phyloP scores from a whole-genome alignment of 2,329 filamentous ascomycete genomes.

The Monilinia laxa region DNA sequence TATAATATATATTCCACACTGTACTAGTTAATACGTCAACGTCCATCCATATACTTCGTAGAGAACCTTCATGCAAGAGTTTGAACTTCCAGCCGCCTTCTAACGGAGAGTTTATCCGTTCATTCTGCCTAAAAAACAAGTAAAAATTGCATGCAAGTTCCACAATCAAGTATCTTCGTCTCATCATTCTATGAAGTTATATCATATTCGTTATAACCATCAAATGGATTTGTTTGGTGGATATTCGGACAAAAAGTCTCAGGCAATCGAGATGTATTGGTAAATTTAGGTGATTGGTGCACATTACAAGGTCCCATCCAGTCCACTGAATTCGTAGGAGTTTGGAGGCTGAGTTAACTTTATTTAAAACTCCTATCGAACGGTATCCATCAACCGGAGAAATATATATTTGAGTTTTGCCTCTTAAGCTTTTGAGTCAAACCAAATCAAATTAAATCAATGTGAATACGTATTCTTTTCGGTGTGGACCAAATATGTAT shows the following conservation, averaged over 20 bases:
- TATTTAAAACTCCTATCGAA: not conserved
- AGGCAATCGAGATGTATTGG: not conserved
- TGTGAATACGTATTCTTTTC: not conserved
- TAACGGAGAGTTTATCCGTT: conserved; percentile 11
- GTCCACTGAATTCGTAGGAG: not conserved
- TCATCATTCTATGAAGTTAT: not conserved
- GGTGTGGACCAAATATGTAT: not conserved
- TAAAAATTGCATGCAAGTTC: not conserved
- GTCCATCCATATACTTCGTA: too few relatives aligned
- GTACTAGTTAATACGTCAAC: too few relatives aligned
- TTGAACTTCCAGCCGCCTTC: not conserved
- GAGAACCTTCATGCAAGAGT: not conserved
- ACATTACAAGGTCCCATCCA: not conserved
- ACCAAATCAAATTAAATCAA: not conserved
- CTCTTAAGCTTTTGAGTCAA: not conserved
- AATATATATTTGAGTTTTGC: conserved; percentile 4
- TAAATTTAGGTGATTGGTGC: not conserved
- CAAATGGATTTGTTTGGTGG: conserved; percentile 18
- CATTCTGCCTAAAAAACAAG: conserved; percentile 13
- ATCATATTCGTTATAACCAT: not conserved
- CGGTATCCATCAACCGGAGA: not conserved
- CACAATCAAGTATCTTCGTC: not conserved
- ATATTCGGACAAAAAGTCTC: conserved; percentile 7
- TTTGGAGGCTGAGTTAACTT: not conserved
- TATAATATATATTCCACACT: too few relatives aligned